A percentile compares a stretch with the other conserved stretches of the same genome.
Conservation (phyloP, 768 basidiomycete genomes). For the Cystofilobasidium macerans region DNA sequence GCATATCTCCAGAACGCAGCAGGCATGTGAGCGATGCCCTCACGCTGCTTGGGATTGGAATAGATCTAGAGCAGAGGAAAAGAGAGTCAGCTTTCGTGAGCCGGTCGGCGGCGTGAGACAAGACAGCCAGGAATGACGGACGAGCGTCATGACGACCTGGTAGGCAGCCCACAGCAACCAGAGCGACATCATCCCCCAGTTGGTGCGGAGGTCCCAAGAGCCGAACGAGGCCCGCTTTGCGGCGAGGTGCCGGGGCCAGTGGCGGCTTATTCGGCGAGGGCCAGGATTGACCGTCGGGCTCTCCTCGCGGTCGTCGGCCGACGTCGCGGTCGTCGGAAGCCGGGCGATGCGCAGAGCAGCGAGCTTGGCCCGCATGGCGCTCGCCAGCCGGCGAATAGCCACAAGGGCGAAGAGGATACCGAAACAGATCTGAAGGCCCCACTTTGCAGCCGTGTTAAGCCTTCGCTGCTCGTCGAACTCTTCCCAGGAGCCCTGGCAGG, state of each 20-base stretch:
- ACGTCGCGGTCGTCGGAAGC: neutral
- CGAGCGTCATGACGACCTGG: neutral
- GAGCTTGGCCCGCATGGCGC: neutral
- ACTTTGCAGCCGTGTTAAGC: neutral
- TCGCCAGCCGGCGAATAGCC: neutral
- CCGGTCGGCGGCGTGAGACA: neutral
- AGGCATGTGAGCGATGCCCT: neutral
- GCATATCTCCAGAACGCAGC: neutral
- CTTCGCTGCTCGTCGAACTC: neutral
- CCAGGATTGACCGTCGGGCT: neutral
- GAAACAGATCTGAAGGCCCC: neutral
- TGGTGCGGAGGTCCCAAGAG: constrained; percentile 9
- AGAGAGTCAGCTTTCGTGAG: neutral
- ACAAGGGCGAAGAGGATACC: neutral
- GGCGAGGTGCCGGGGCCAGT: neutral
- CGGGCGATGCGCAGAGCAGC: neutral
- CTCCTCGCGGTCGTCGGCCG: neutral
- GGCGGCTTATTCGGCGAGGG: neutral
- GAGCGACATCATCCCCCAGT: constrained; percentile 11
- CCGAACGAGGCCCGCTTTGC: neutral
- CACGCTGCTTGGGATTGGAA: neutral
- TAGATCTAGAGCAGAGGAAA: neutral
- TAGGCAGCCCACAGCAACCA: neutral
- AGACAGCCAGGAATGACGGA: neutral
- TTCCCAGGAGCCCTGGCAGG: neutral